A percentile compares a stretch with the other conserved stretches of the same genome.
These are phyloP conservation scores for Stachybotrys echinatus DNA, from an alignment of 2,329 filamentous ascomycete species.

Conservation along the genomic window DNA sequence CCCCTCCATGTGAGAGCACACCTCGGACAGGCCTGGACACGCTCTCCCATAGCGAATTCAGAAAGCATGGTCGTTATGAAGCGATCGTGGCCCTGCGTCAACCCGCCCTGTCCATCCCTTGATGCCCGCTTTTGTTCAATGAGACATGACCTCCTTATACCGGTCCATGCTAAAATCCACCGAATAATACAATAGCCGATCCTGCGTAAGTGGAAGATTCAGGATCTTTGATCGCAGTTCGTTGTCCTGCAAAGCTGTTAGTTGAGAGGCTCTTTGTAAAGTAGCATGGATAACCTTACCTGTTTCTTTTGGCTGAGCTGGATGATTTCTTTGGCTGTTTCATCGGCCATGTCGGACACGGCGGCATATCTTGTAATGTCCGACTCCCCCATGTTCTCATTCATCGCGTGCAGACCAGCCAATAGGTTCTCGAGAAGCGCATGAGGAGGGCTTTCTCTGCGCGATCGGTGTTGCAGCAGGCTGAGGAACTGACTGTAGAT, in stretches of 20 bases:
- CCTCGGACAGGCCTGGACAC: too few relatives aligned
- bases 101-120: too few relatives aligned
- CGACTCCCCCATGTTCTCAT: conserved; percentile 33
- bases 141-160: conserved; percentile 59
- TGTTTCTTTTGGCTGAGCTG: conserved; percentile 49
- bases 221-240: conserved; percentile 41
- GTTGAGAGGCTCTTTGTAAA: conserved; percentile 2
- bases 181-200: conserved; percentile 65
- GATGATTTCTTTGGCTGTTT: conserved; percentile 63
- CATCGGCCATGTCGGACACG: conserved; percentile 73
- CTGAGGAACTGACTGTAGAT: conserved; percentile 65
- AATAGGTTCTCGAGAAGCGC: conserved; percentile 51
- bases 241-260: conserved; percentile 22
- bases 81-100: too few relatives aligned
- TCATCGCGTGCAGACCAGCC: conserved; percentile 50
- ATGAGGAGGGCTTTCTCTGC: conserved; percentile 33
- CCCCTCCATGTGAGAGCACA: too few relatives aligned
- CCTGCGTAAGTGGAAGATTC: conserved; percentile 63
- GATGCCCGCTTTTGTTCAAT: conserved; percentile 21
- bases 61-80: too few relatives aligned
- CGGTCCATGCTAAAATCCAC: conserved; percentile 64
- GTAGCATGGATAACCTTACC: conserved; percentile 33
- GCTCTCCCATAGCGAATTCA: background rate
- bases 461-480: conserved; percentile 39
- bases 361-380: conserved; percentile 60